A percentile compares a stretch with the other conserved stretches of the same genome.
Conservation (phyloP, 2,329 filamentous ascomycete genomes). For the Alternaria alternata region DNA sequence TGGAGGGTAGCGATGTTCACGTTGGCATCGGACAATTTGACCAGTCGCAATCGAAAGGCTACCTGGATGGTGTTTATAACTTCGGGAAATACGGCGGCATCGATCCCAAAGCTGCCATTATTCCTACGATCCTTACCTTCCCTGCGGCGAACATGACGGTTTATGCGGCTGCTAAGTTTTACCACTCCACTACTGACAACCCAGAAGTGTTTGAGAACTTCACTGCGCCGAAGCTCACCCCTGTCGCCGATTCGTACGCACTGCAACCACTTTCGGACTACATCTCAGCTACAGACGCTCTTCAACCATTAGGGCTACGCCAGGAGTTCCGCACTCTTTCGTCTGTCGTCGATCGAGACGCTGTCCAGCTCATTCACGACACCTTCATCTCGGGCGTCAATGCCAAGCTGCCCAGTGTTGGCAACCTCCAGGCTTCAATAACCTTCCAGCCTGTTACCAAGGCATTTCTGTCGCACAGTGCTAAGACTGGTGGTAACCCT, state of each 20-base stretch:
- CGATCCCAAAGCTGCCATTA: constrained; percentile 31
- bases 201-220: constrained; percentile 30
- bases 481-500: constrained; percentile 28
- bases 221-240: constrained; percentile 24
- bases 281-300: constrained; percentile 17
- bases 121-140: constrained; percentile 27
- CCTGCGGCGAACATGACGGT: constrained; percentile 21
- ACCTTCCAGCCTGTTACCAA: constrained; percentile 34
- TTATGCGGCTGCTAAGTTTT: constrained; percentile 29
- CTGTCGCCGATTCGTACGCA: constrained; percentile 24
- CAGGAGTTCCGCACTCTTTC: constrained; percentile 29
- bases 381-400: constrained; percentile 20
- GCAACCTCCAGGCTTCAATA: constrained; percentile 18
- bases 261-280: constrained; percentile 23
- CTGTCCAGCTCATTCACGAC: constrained; percentile 26
- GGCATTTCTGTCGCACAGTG: constrained; percentile 24
- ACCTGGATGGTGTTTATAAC: constrained; percentile 32
- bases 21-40: constrained; percentile 26
- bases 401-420: constrained; percentile 8
- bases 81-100: constrained; percentile 27
- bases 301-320: constrained; percentile 22
- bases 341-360: constrained; percentile 21
- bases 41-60: constrained; percentile 20
- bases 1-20: constrained; percentile 16
- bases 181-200: constrained; percentile 27